phyloP scores from a whole-genome alignment of 2,329 filamentous ascomycete genomes.

The Diaporthe sp. region DNA sequence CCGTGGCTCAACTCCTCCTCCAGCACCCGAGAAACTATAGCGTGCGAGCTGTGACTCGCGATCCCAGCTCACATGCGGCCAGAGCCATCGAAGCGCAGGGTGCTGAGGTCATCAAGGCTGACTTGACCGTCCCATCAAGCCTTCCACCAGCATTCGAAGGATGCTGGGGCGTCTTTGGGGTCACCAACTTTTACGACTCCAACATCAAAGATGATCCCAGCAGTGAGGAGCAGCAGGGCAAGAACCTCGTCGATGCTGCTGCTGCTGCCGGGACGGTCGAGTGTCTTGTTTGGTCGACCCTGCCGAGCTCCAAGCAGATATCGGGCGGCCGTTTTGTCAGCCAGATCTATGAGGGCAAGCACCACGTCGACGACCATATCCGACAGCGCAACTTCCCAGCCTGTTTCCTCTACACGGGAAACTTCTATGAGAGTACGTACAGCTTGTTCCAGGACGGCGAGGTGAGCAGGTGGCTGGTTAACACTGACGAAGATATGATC shows the following conservation, averaged over 20 bases:
- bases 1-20: constrained; percentile 34
- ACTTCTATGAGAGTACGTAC: constrained; percentile 36
- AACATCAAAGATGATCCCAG: constrained; percentile 35
- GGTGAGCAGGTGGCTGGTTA: not conserved
- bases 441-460: not conserved
- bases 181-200: constrained; percentile 39
- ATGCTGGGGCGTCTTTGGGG: constrained; percentile 38
- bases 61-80: constrained; percentile 24
- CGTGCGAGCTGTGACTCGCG: constrained; percentile 35
- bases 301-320: constrained; percentile 35
- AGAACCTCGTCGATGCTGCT: constrained; percentile 38
- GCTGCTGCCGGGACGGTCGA: constrained; percentile 32
- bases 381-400: constrained; percentile 23
- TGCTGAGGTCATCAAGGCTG: constrained; percentile 37
- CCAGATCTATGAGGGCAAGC: constrained; percentile 37
- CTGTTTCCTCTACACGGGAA: constrained; percentile 38
- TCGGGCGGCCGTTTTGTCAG: constrained; percentile 35
- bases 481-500: constrained; percentile 21
- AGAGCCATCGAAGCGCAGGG: constrained; percentile 14
- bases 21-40: constrained; percentile 28
- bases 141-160: constrained; percentile 31
- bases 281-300: constrained; percentile 37
- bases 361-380: constrained; percentile 38
- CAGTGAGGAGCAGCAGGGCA: constrained; percentile 39
- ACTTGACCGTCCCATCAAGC: constrained; percentile 31